Evolutionary conservation across 1,284 basidiomycete genomes (phyloP), one percentile per base, ranked within the genome.

Genomic region (Malassezia caprae): DNA sequence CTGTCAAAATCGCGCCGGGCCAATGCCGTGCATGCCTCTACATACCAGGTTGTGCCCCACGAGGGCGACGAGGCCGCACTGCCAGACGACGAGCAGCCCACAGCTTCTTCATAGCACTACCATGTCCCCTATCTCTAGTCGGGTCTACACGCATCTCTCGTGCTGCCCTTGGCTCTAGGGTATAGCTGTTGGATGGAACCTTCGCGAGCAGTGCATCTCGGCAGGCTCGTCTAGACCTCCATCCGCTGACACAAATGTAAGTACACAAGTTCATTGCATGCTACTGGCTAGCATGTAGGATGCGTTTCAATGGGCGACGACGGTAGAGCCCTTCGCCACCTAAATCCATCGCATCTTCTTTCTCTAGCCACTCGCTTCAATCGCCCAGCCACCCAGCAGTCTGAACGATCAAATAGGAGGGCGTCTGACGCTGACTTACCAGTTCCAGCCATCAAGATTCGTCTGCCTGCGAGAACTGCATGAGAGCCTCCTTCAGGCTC

Each of bases 1-100:
- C 79, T 80, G 19, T 78, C 79, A 26, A 75, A 72, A 48, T 57
- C 55, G 39, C 49, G 49, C 26, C 30, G 44, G 10, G 55, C 55
- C 15, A 57, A 57, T 41, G 54, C 48, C 15, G 53, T 39, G 13
- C 53, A 56, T 51, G 53, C 53, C 8, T 50, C 46, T 13, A 32
- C 46, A 26, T 51, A 56, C 42, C 42, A 56, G 15, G n/a, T 35
- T 7, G 39, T 51, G 12, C 35, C 54, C 17, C 15, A 31, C 8
- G 54, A 56, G 27, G 47, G 35, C n/a, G 54, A 51, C 24, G 54
- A 56, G 34, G 49, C 26, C 7, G 32, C 43, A 24, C 39, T 51
- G 21, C 24, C 37, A 13, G 42, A 44, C 1, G 41, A 37, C n/a
- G 24, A 32, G 10, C 27, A 27, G 21, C 19, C 19, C n/a, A 15